phyloP scores from a whole-genome alignment of 495 filamentous ascomycete species.

The Aspergillus homomorphus region DNA sequence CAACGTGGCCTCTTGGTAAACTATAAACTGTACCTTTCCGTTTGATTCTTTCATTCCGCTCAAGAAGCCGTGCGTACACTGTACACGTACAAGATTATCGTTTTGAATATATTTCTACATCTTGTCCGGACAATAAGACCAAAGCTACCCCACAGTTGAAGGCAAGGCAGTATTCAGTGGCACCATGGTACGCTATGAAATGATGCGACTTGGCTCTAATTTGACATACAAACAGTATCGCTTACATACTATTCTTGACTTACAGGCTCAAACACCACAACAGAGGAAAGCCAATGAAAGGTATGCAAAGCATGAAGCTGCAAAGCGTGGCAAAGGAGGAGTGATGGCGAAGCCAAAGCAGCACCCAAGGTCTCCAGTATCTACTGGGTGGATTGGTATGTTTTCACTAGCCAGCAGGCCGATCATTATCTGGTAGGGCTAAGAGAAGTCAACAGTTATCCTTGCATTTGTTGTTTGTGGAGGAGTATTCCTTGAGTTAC shows the following conservation, averaged over 20 bases:
- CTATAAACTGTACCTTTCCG: not conserved
- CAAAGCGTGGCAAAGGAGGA: conserved; percentile 79
- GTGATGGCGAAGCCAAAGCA: conserved; percentile 62
- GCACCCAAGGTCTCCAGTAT: conserved; percentile 73
- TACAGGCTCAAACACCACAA: conserved; percentile 87
- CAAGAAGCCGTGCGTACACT: not conserved
- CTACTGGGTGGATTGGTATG: conserved; percentile 80
- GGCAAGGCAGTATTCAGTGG: not conserved
- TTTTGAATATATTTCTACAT: no score
- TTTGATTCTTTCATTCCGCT: not conserved
- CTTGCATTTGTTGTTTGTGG: conserved; percentile 83
- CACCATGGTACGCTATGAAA: not conserved
- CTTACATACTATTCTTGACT: conserved; percentile 1
- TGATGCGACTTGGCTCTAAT: not conserved
- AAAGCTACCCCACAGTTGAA: not conserved
- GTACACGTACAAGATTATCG: not conserved
- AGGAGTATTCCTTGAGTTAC: conserved; percentile 75
- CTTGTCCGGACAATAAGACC: not conserved
- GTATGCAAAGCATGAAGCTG: conserved; percentile 74
- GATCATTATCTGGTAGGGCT: not conserved
- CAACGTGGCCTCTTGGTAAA: conserved; percentile 2
- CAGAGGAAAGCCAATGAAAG: conserved; percentile 86
- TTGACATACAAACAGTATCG: not conserved
- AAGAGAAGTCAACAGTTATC: conserved; percentile 49
- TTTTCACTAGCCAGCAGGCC: conserved; percentile 11